Base-by-base conservation (phyloP, 2,329 filamentous ascomycete species). In the Fusarium pseudoanthophilum region DNA sequence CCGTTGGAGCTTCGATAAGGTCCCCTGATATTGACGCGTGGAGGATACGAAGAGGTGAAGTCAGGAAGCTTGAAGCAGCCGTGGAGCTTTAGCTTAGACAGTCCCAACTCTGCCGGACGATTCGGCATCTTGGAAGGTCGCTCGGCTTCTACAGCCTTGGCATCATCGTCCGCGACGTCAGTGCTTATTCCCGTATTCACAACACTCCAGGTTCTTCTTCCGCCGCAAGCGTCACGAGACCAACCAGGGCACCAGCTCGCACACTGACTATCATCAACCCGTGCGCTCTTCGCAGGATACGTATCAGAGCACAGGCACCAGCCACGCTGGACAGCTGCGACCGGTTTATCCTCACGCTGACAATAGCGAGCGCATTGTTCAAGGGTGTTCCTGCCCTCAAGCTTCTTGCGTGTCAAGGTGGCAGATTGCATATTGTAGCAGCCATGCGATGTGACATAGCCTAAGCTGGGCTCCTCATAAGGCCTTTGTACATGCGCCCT, bases 281-380 rank as follows among this genome's bases (percentile, higher is more conserved):
- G 16, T 16, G 32, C 20, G 7, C 36, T 34, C 24, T 36, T 20
- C 1, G 21, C 9, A 5, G 69, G 69, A 6, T 72, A 72, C 4
- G 53, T 56, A 4, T 65, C 26, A 7, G 64, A 43, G 13, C 69
- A 72, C 2, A 57, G 11, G 11, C 69, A 72, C 9, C 24, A 18
- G 0, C 28, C 16, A 4, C 21, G 18, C 5, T 45, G 64, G 15
- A 68, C 20, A 3, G 48, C 48, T 4, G 65, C 65, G 10, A 68
- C 64, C 11, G 32, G 8, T 11, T 30, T 42, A 3, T 21, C 7
- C 16, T 51, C 21, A 2, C 34, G 37, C 4, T 4, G 18, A 16
- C 69, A 72, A 11, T 18, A 53, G 3, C 14, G 21, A 7, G 36
- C 24, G 21, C 69, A 72, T 7, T 16, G 11, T 3, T 4, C 5